Percentiles rank a stretch among this genome's conserved stretches.
phyloP scores from a whole-genome alignment of 805 yeast genomes.

The Phaffomyces antillensis region DNA sequence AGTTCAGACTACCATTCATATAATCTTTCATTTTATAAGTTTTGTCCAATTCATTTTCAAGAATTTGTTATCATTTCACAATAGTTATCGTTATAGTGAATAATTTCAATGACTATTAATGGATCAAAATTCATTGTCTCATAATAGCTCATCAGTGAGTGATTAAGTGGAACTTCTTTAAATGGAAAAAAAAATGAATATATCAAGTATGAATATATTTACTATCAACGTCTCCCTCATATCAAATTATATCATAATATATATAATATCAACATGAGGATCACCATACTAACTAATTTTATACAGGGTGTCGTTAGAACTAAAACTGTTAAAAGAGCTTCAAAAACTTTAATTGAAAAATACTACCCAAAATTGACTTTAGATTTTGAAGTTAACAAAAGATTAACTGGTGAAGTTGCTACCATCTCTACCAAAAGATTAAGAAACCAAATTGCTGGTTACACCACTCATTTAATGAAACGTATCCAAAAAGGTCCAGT shows the following conservation, averaged over 20 bases:
- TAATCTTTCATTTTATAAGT: no score
- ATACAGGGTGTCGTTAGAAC: slow-evolving; percentile 99
- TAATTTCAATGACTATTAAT: no score
- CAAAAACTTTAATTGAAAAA: slow-evolving; percentile 98
- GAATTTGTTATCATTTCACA: no score
- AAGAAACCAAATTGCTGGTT: slow-evolving; percentile 99
- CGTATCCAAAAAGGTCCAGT: slow-evolving; percentile 99
- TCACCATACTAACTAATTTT: slow-evolving; percentile 15
- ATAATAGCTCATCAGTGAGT: no score
- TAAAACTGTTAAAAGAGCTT: slow-evolving; percentile 99
- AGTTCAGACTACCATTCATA: no score
- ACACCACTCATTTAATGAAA: slow-evolving; percentile 99
- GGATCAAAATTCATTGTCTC: no score
- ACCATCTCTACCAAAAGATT: slow-evolving; percentile 98
- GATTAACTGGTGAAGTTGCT: slow-evolving; percentile 97
- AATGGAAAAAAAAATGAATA: no score
- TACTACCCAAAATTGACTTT: slow-evolving; percentile 99
- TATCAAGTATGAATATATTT: no score
- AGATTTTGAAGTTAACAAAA: slow-evolving; percentile 99
- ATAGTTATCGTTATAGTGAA: no score
- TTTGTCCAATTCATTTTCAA: no score
- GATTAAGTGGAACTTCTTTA: no score
- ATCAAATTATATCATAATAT: background rate
- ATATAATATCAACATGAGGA: background rate
- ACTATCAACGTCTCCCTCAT: no score